A percentile compares a stretch with the other conserved stretches of the same genome.
Evolutionary conservation across 2,329 filamentous ascomycete species (phyloP).

Genomic region (Spiromastix sp.): DNA sequence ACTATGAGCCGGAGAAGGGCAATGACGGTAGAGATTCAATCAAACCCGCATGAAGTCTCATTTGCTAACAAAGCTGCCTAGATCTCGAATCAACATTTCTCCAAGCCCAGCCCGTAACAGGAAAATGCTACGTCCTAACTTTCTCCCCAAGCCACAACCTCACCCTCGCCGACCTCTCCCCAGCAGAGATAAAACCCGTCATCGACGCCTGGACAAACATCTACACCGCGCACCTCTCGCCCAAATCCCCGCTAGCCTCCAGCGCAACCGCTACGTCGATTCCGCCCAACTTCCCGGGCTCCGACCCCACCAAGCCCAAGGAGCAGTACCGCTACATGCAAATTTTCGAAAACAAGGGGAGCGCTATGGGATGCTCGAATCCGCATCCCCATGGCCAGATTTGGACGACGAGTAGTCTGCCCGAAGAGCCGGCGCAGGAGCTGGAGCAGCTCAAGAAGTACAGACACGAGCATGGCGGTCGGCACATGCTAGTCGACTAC

Average conservation of each 20-base stretch:
- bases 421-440: constrained; percentile 79
- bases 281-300: constrained; percentile 36
- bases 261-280: constrained; percentile 41
- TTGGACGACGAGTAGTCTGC: constrained; percentile 85
- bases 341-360: constrained; percentile 98
- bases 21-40: constrained; percentile 36
- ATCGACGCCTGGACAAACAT: constrained; percentile 87
- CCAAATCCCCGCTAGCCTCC: constrained; percentile 53
- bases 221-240: constrained; percentile 70
- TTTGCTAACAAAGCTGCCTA: constrained; percentile 22
- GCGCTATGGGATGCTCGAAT: constrained; percentile 97
- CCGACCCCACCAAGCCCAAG: constrained; percentile 43
- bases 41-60: background rate
- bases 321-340: constrained; percentile 94
- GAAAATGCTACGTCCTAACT: constrained; percentile 93
- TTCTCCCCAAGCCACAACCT: constrained; percentile 86
- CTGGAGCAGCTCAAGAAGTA: constrained; percentile 71
- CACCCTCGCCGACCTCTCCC: constrained; percentile 80
- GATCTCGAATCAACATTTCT: constrained; percentile 68
- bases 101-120: constrained; percentile 74
- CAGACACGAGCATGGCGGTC: constrained; percentile 57
- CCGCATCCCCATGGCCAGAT: constrained; percentile 95
- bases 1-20: constrained; percentile 52
- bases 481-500: constrained; percentile 78
- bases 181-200: constrained; percentile 66